A percentile compares a stretch with the other conserved stretches of the same genome.
Conservation (phyloP, 148 eudicot species). For the Amaranthus palmeri region DNA sequence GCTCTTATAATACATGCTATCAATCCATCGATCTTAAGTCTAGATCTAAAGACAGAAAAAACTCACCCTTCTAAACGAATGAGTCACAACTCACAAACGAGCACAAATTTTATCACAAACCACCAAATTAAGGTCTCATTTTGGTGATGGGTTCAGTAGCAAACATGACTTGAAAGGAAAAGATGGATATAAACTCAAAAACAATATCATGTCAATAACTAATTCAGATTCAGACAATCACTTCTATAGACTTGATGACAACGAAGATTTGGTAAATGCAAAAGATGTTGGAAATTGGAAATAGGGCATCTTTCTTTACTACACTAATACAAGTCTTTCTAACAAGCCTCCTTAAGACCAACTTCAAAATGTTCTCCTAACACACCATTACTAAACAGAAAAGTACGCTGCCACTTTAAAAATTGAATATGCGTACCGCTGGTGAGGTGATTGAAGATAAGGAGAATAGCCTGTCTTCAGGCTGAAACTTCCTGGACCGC, state of each 20-base stretch:
- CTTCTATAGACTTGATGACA: background rate
- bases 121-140: too few species aligned
- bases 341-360: background rate
- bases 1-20: too few species aligned
- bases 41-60: too few species aligned
- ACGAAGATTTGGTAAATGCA: background rate
- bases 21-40: too few species aligned
- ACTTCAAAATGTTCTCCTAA: too few species aligned
- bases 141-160: background rate
- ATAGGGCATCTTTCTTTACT: background rate
- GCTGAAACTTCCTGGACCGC: constrained; percentile 86
- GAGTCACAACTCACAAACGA: too few species aligned
- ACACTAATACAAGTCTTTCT: background rate
- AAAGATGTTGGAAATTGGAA: background rate
- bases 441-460: constrained; percentile 91
- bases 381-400: background rate
- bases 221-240: background rate
- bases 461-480: constrained; percentile 94
- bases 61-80: too few species aligned
- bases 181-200: background rate
- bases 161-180: background rate
- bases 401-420: constrained; percentile 1
- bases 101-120: too few species aligned
- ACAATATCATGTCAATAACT: background rate
- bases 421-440: constrained; percentile 52